These are phyloP conservation scores for Phenoliferia sp. DNA, from an alignment of 1,284 basidiomycete species.

Conservation along the genomic window DNA sequence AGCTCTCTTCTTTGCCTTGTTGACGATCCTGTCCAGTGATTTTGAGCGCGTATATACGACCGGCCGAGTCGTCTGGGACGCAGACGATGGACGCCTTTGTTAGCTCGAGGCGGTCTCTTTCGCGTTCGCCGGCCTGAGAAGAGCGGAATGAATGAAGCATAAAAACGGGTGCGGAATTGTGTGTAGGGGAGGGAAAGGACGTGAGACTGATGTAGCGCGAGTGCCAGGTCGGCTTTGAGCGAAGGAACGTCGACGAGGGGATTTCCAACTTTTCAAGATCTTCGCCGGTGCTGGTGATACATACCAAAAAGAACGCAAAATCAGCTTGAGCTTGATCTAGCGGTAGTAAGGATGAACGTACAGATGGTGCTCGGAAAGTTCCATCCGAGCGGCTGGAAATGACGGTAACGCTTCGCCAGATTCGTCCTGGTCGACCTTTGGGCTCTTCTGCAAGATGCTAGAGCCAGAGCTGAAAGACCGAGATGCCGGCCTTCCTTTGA, in stretches of 20 bases:
- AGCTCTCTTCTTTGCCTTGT: not conserved
- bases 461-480: not conserved
- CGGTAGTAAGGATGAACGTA: not conserved
- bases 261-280: conserved; percentile 4
- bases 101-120: conserved; percentile 8
- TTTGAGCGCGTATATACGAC: conserved; percentile 2
- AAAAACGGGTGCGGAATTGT: not conserved
- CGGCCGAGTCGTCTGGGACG: not conserved
- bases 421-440: not conserved
- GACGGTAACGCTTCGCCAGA: not conserved
- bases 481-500: not conserved
- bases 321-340: not conserved
- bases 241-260: not conserved
- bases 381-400: not conserved
- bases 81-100: conserved; percentile 1
- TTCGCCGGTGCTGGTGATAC: not conserved
- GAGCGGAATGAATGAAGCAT: conserved; percentile 6
- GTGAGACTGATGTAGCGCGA: not conserved
- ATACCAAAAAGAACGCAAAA: not conserved
- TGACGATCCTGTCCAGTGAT: not conserved
- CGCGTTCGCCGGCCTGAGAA: conserved; percentile 4
- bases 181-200: not conserved
- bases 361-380: not conserved
- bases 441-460: not conserved
- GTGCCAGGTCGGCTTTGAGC: not conserved